Base-by-base conservation (phyloP, 2,329 filamentous ascomycete species). In the Colletotrichum sp. region DNA sequence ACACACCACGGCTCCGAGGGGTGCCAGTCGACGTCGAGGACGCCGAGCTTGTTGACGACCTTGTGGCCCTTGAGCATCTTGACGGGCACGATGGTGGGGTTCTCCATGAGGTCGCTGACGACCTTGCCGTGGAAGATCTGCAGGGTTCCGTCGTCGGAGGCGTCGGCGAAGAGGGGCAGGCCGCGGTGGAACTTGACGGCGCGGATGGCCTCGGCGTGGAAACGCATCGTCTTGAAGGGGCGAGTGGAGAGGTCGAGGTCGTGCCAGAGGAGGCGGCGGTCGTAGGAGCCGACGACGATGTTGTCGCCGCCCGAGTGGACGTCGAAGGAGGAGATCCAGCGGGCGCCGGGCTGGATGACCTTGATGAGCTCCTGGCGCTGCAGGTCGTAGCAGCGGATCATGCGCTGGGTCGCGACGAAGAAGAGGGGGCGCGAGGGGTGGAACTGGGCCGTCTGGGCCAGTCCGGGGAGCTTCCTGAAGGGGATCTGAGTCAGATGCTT, bases 121-220 rank as follows among this genome's bases (percentile, higher is more conserved):
- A 99, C 96, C 86, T 96, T 98, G 72, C 96, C 96, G 84, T 99
- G 96, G 92, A 99, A 99, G 70, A 99, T 95, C 85, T 99, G 97
- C 79, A 99, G 87, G 24, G 94, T 95, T 32, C 97, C 97, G 84
- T 99, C 97, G 83, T 99, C 98, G 84, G 95, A 97, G 24, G 95
- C 96, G 83, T 99, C 96, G 1, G 96, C 97, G 82, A 99, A 99
- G 44, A 99, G 89, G 21, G 97, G 96, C 57, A 90, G 91, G 76
- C 93, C 92, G 74, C 93, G 93, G 86, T 99, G 98, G 86, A 95
- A 99, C 80, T 92, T 93, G 71, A 98, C 97, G 15, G 94, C 92
- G 64, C 98, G 92, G 81, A 99, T 98, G 62, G 97, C 97, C 85
- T 98, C 95, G 77, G 92, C 88, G 87, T 99, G 97, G 88, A 99